Percentiles rank a stretch among this genome's conserved stretches.
Conservation (phyloP, 768 basidiomycete species). For the Boletus fagicola region DNA sequence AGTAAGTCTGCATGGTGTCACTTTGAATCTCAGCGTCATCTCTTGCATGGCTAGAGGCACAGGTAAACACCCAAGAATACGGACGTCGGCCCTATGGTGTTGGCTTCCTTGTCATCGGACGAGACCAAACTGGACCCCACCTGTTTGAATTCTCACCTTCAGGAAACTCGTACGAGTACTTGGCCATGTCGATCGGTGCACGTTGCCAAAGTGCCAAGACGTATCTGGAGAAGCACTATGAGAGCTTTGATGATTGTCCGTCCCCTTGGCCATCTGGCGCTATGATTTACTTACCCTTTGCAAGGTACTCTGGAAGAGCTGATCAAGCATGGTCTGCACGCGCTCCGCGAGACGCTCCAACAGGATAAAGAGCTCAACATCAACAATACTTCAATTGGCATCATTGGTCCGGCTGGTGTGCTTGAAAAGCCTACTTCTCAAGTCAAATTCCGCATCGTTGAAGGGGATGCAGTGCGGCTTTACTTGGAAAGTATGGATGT, state of each 20-base stretch:
- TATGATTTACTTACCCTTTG: not conserved
- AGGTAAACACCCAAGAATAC: conserved; percentile 98
- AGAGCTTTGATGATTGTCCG: conserved; percentile 83
- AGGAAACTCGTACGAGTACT: conserved; percentile 96
- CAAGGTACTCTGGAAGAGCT: conserved; percentile 83
- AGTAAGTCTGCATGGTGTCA: conserved; percentile 53
- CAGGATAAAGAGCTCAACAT: conserved; percentile 96
- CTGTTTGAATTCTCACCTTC: conserved; percentile 98
- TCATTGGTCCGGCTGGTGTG: conserved; percentile 71
- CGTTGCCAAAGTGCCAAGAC: conserved; percentile 98
- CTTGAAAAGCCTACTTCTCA: conserved; percentile 53
- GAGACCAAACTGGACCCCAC: conserved; percentile 96
- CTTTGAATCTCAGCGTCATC: conserved; percentile 2
- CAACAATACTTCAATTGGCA: conserved; percentile 93
- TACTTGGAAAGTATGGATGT: conserved; percentile 79
- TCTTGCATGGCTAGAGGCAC: conserved; percentile 66
- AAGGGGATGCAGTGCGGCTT: conserved; percentile 71
- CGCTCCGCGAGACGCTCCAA: conserved; percentile 93
- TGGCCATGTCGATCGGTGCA: conserved; percentile 97
- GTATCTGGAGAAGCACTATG: conserved; percentile 93
- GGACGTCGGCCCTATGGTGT: conserved; percentile 97
- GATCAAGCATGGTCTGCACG: conserved; percentile 90
- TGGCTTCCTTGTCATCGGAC: conserved; percentile 95
- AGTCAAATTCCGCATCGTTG: conserved; percentile 81
- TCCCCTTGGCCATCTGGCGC: not conserved